These are phyloP conservation scores for Aspergillus fructus DNA, from an alignment of 2,329 filamentous ascomycete species.

Conservation along the genomic window DNA sequence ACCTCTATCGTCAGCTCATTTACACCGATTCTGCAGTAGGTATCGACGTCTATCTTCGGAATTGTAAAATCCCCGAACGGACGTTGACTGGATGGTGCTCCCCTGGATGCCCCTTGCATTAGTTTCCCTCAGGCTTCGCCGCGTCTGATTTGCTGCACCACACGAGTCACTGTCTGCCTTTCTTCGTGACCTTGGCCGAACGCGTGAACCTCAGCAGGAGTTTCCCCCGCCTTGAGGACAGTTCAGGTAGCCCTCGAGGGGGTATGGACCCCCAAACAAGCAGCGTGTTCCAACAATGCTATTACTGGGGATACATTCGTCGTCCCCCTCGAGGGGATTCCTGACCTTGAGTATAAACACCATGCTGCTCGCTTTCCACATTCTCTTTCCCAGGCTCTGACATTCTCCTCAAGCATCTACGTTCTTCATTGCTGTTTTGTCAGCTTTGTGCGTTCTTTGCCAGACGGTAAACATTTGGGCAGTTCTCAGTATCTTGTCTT, in stretches of 20 bases:
- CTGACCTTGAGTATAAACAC: conserved; percentile 40
- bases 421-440: conserved; percentile 38
- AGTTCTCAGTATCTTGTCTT: conserved; percentile 31
- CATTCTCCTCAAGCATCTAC: conserved; percentile 42
- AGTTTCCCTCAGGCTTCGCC: conserved; percentile 32
- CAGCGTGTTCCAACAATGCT: conserved; percentile 37
- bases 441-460: conserved; percentile 36
- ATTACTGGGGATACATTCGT: conserved; percentile 29
- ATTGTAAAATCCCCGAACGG: conserved; percentile 36
- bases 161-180: conserved; percentile 30
- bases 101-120: conserved; percentile 37
- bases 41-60: conserved; percentile 15
- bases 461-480: conserved; percentile 38
- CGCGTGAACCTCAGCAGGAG: conserved; percentile 31
- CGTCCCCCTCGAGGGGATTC: conserved; percentile 31
- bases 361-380: conserved; percentile 42
- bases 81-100: conserved; percentile 38
- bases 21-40: conserved; percentile 22
- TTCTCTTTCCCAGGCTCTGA: conserved; percentile 45
- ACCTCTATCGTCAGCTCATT: conserved; percentile 22
- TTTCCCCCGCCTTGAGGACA: conserved; percentile 29
- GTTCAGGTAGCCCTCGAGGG: conserved; percentile 39
- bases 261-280: conserved; percentile 29
- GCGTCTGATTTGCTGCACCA: conserved; percentile 41
- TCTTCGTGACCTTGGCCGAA: conserved; percentile 31